These are phyloP conservation scores for Corylus avellana DNA, from an alignment of 306 rosid species.

Conservation along the genomic window DNA sequence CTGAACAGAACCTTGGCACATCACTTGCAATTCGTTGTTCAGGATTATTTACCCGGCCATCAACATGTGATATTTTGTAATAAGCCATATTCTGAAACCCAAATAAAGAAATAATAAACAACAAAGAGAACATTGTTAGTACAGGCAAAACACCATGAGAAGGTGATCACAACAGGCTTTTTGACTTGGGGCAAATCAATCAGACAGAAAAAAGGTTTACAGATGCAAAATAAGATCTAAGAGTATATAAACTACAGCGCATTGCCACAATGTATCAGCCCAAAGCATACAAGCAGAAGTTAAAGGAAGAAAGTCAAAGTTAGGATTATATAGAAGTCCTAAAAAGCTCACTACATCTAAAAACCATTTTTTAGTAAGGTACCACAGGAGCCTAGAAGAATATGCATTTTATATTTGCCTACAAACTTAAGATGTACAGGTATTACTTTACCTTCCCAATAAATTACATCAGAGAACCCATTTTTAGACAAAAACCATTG, in stretches of 20 bases:
- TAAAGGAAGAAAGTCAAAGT: background rate
- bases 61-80: conserved; percentile 95
- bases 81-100: conserved; percentile 89
- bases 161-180: too few relatives aligned
- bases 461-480: too few relatives aligned
- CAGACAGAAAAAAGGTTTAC: too few relatives aligned
- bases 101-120: conserved; percentile 31
- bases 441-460: too few relatives aligned
- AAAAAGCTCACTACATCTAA: background rate
- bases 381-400: too few relatives aligned
- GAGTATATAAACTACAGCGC: background rate
- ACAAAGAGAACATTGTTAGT: background rate
- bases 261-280: background rate
- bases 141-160: conserved; percentile 14
- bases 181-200: too few relatives aligned
- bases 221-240: background rate
- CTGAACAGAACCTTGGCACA: conserved; percentile 92
- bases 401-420: too few relatives aligned
- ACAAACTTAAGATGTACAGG: too few relatives aligned
- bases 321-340: background rate
- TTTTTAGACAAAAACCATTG: too few relatives aligned
- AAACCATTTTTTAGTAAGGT: background rate
- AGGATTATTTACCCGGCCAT: conserved; percentile 92
- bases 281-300: background rate
- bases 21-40: conserved; percentile 98